Base-by-base conservation (phyloP, 1,139 yeast species). In the Protomyces lactucae-debilis region DNA sequence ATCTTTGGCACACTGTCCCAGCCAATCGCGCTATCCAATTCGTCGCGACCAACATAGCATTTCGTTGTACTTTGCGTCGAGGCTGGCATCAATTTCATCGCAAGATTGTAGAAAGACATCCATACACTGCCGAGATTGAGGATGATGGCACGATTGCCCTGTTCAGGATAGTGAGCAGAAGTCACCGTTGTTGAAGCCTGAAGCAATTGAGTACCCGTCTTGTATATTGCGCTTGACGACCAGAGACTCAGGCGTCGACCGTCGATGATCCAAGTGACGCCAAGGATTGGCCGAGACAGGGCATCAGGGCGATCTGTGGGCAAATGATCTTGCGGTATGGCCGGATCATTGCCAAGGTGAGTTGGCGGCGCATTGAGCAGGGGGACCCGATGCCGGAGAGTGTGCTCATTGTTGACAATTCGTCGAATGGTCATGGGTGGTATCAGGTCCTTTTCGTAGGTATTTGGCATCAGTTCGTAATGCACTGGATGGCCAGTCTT, bases 161-260 rank as follows among this genome's bases (percentile, higher is more conserved):
- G 63, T 40, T 59, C 63, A 25, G 63, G 63, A 39, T 59, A 59
- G 40, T 59, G 63, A 25, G 56, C 57, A 14, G 51, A 36, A 32
- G 63, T 59, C 10, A 59, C 32, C 16, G 28, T 40, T 6, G 45
- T 40, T 10, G 63, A 39, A 21, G 53, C 51, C 12, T 52, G 25
- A 5, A 59, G 25, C 39, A 59, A 32, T 9, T 37, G 57, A 6
- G 52, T 52, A 32, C 57, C 63, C 23, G 57, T 40, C 52, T 52
- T 59, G 57, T 59, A 59, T 3, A 59, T 59, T n/a, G 63, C 52
- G 12, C 48, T n/a, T 14, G 52, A 39, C 32, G 43, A 40, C 63
- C 63, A 59, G n/a, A 59, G 9, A 28, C 63, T 59, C 40, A 59
- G 36, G 10, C 45, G 52, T 3, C 63, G 51, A 6, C 57, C 63